Evolutionary conservation across 768 basidiomycete genomes (phyloP).

Genomic region (Clathrus columnatus): DNA sequence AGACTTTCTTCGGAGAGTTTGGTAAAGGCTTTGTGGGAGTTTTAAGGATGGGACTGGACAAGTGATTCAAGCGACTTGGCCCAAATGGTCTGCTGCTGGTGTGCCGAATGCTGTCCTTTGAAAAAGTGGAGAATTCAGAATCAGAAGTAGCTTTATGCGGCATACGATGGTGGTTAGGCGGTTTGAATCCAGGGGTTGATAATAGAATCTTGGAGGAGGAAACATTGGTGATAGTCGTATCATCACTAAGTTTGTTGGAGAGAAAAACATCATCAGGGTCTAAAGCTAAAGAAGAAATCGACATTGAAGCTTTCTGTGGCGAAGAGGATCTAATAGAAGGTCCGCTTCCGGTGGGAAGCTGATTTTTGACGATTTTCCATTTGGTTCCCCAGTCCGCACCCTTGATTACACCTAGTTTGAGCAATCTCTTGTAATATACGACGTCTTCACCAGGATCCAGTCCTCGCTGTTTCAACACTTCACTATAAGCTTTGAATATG

Average conservation of each 20-base stretch:
- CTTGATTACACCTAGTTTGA: slow-evolving; percentile 76
- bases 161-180: background rate
- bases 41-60: background rate
- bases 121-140: background rate
- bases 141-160: background rate
- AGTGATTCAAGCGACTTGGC: background rate
- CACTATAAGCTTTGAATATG: slow-evolving; percentile 81
- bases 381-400: slow-evolving; percentile 76
- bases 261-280: slow-evolving; percentile 30
- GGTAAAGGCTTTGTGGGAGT: background rate
- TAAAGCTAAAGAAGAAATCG: slow-evolving; percentile 18
- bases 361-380: slow-evolving; percentile 63
- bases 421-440: slow-evolving; percentile 68
- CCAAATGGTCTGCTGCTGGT: background rate
- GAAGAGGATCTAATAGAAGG: background rate
- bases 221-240: background rate
- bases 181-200: background rate
- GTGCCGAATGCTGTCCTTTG: background rate
- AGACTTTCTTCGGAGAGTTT: background rate
- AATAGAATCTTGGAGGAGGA: background rate
- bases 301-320: background rate
- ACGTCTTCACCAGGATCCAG: slow-evolving; percentile 73
- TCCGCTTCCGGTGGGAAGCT: slow-evolving; percentile 22
- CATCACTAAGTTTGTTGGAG: slow-evolving; percentile 21
- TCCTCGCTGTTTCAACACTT: slow-evolving; percentile 62